These are phyloP conservation scores for peach (Prunus persica) DNA, from an alignment of 306 rosid genomes.

Conservation along the genomic window DNA sequence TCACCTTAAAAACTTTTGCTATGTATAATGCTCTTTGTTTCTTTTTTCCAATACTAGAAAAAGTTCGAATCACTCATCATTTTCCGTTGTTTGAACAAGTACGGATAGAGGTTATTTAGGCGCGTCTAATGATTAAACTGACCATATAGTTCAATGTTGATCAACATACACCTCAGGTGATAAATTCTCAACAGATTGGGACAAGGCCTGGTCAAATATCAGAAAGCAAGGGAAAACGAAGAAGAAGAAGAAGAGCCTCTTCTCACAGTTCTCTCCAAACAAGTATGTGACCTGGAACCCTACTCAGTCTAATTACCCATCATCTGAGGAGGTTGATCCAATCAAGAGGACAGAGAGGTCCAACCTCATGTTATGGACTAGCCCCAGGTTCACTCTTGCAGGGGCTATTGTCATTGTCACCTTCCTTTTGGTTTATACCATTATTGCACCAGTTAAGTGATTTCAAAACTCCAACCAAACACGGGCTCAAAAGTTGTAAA, in stretches of 20 bases:
- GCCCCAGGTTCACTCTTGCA: conserved; percentile 74
- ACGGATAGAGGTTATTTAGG: neutral
- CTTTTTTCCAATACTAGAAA: no score
- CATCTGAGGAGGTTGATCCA: conserved; percentile 90
- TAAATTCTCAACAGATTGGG: conserved; percentile 82
- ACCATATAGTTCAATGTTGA: neutral
- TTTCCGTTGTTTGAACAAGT: no score
- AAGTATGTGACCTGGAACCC: conserved; percentile 95
- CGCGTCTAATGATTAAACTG: neutral
- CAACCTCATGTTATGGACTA: conserved; percentile 79
- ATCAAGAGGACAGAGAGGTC: conserved; percentile 88
- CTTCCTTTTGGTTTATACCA: conserved; percentile 74
- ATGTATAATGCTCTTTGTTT: neutral
- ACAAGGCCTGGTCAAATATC: conserved; percentile 86
- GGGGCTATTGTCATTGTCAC: conserved; percentile 74
- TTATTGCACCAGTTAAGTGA: conserved; percentile 71
- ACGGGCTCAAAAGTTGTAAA: conserved; percentile 2
- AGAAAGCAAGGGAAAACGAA: conserved; percentile 55
- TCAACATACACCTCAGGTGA: conserved; percentile 45
- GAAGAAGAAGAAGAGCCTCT: conserved; percentile 44
- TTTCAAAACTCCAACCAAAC: neutral
- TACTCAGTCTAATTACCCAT: conserved; percentile 58
- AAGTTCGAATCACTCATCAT: no score
- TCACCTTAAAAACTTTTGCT: neutral
- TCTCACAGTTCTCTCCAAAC: conserved; percentile 63